Evolutionary conservation across 257 asterid species (phyloP).

Genomic region (Salvia rosmarinus): DNA sequence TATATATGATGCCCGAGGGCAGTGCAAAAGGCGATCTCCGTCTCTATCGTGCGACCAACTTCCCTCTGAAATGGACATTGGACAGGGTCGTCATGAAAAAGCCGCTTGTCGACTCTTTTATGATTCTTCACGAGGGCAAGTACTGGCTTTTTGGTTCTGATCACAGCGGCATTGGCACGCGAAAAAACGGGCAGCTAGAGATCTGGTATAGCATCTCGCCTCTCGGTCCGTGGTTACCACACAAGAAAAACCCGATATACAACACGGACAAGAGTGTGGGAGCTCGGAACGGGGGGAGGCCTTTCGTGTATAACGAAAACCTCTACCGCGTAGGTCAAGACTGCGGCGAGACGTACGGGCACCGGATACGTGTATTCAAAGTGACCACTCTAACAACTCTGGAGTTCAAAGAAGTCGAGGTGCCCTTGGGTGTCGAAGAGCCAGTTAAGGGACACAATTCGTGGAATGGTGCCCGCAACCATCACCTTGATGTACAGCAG

Average conservation of each 20-base stretch:
- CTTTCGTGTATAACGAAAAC: constrained; percentile 61
- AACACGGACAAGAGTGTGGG: constrained; percentile 76
- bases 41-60: constrained; percentile 77
- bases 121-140: constrained; percentile 68
- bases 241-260: constrained; percentile 77
- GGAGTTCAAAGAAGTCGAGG: constrained; percentile 83
- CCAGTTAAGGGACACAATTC: constrained; percentile 72
- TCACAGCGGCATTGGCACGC: constrained; percentile 77
- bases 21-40: constrained; percentile 93
- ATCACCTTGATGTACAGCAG: constrained; percentile 89
- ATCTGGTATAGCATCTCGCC: constrained; percentile 86
- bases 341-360: constrained; percentile 86
- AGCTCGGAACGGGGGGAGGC: constrained; percentile 96
- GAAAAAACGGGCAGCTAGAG: constrained; percentile 89
- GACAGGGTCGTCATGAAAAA: constrained; percentile 63
- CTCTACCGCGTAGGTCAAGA: constrained; percentile 95
- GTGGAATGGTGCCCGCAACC: constrained; percentile 93
- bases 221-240: constrained; percentile 92
- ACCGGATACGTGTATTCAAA: constrained; percentile 62
- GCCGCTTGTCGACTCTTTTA: constrained; percentile 80
- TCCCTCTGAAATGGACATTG: constrained; percentile 77
- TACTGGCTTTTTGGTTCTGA: constrained; percentile 96
- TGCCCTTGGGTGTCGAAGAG: constrained; percentile 56
- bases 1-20: constrained; percentile 97
- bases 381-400: constrained; percentile 58